A percentile compares a stretch with the other conserved stretches of the same genome.
These are phyloP conservation scores for Emericellopsis atlantica DNA, from an alignment of 2,329 filamentous ascomycete species.

Conservation along the genomic window DNA sequence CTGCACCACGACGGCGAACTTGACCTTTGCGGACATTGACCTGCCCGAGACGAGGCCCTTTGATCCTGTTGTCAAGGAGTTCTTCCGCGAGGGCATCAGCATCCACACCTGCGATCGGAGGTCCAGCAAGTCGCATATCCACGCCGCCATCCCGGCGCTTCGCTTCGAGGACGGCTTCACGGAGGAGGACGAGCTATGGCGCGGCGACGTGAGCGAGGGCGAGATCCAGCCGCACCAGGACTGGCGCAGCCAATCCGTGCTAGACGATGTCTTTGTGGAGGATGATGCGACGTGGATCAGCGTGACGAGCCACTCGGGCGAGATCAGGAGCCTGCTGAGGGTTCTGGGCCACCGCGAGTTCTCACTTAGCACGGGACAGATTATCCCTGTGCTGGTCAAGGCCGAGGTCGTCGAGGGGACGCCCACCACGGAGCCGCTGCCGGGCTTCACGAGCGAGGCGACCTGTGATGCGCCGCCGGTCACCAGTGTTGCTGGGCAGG, in stretches of 20 bases:
- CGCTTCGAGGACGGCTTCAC: constrained; percentile 48
- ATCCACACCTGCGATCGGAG: constrained; percentile 58
- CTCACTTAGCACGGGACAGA: constrained; percentile 49
- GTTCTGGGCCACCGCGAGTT: constrained; percentile 52
- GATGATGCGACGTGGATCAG: constrained; percentile 44
- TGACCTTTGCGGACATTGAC: constrained; percentile 43
- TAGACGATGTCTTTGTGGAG: constrained; percentile 43
- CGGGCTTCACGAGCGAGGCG: constrained; percentile 19
- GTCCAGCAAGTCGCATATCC: constrained; percentile 39
- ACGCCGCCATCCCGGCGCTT: constrained; percentile 35
- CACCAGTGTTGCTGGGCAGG: constrained; percentile 25
- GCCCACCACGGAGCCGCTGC: constrained; percentile 10
- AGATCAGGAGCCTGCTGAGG: constrained; percentile 36
- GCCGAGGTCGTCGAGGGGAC: constrained; percentile 27
- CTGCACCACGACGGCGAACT: constrained; percentile 48
- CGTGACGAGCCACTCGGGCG: constrained; percentile 47
- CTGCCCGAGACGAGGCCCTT: constrained; percentile 40
- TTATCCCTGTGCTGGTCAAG: constrained; percentile 56
- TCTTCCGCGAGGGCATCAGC: constrained; percentile 52
- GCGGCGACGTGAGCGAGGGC: constrained; percentile 22
- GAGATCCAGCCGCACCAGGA: constrained; percentile 30
- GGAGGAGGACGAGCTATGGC: constrained; percentile 38
- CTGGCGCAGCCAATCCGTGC: constrained; percentile 29
- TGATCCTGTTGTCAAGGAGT: constrained; percentile 48
- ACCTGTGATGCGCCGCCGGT: constrained; percentile 31